These are phyloP conservation scores for Lentinula detonsa DNA, from an alignment of 768 basidiomycete genomes.

Conservation along the genomic window DNA sequence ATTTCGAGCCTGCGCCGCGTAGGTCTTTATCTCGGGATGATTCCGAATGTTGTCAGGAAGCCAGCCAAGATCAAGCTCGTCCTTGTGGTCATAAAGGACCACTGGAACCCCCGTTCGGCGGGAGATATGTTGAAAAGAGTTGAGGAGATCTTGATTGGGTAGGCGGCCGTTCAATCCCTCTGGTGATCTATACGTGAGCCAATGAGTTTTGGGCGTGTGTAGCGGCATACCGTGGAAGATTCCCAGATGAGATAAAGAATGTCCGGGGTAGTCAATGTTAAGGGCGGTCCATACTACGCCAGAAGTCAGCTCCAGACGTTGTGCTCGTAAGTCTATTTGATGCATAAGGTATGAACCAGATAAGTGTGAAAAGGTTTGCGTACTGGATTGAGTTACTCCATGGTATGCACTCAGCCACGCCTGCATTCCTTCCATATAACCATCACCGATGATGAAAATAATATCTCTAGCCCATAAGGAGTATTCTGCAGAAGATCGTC, in stretches of 20 bases:
- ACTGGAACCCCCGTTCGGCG: conserved; percentile 72
- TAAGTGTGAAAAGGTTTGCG: background rate
- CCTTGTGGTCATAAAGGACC: conserved; percentile 66
- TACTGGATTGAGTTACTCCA: conserved; percentile 59
- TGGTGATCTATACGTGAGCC: conserved; percentile 23
- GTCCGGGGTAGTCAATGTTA: conserved; percentile 92
- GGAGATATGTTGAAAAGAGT: conserved; percentile 71
- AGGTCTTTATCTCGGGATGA: conserved; percentile 39
- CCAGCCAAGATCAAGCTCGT: conserved; percentile 32
- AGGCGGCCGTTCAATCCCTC: conserved; percentile 94
- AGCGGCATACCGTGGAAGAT: conserved; percentile 75
- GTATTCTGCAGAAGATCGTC: conserved; percentile 43
- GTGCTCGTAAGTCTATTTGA: conserved; percentile 55
- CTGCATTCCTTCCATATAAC: conserved; percentile 85
- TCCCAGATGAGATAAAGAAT: conserved; percentile 96
- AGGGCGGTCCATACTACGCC: conserved; percentile 96
- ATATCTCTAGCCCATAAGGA: conserved; percentile 96
- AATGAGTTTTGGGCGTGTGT: background rate
- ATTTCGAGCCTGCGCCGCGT: conserved; percentile 57
- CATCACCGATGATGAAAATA: conserved; percentile 84
- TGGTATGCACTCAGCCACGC: conserved; percentile 90
- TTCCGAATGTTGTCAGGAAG: conserved; percentile 38
- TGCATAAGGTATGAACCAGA: background rate
- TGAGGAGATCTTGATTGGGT: conserved; percentile 93
- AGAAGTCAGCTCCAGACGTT: conserved; percentile 58